These are phyloP conservation scores for Cladophialophora exuberans DNA, from an alignment of 2,329 filamentous ascomycete species.

Conservation along the genomic window DNA sequence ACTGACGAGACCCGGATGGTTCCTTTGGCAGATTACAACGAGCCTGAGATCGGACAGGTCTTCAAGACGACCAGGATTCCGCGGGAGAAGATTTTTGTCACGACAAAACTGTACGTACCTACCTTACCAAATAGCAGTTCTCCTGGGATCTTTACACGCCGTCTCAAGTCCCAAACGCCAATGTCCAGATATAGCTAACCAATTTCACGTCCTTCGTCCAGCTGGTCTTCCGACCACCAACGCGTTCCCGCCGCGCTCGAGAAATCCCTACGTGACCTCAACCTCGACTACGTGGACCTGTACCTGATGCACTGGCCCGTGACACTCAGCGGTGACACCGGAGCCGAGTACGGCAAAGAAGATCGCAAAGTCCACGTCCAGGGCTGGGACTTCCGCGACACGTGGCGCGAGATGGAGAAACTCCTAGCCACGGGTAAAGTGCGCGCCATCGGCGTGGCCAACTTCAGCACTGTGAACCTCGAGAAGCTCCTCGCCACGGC, in stretches of 20 bases:
- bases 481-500: slow-evolving; percentile 17
- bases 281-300: slow-evolving; percentile 58
- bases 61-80: slow-evolving; percentile 35
- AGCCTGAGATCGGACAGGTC: slow-evolving; percentile 57
- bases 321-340: slow-evolving; percentile 52
- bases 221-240: slow-evolving; percentile 61
- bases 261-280: slow-evolving; percentile 53
- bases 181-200: too few species aligned
- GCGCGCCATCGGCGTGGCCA: slow-evolving; percentile 48
- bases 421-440: slow-evolving; percentile 47
- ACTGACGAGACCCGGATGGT: too few species aligned
- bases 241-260: slow-evolving; percentile 54
- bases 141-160: too few species aligned
- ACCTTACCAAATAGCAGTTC: too few species aligned
- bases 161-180: too few species aligned
- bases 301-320: slow-evolving; percentile 57
- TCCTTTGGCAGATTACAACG: too few species aligned
- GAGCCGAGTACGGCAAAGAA: slow-evolving; percentile 50
- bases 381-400: slow-evolving; percentile 45
- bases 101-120: slow-evolving; percentile 67
- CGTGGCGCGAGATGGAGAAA: slow-evolving; percentile 46
- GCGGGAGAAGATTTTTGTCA: slow-evolving; percentile 46
- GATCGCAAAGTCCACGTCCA: slow-evolving; percentile 39
- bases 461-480: slow-evolving; percentile 40
- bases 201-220: too few species aligned